These are phyloP conservation scores for Myxozyma neglecta DNA, from an alignment of 805 yeast species.

Conservation along the genomic window DNA sequence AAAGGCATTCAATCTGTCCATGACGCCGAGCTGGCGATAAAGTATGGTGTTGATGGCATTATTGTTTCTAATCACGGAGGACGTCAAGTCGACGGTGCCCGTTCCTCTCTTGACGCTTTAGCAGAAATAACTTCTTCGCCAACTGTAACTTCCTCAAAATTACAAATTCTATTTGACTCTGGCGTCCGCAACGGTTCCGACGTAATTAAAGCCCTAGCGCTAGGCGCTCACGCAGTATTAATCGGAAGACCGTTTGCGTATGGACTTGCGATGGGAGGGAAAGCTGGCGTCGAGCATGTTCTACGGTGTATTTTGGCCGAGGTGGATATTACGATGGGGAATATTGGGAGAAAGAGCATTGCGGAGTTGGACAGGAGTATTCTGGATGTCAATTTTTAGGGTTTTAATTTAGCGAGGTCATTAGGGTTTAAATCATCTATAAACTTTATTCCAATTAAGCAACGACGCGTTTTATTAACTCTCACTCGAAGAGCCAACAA, in stretches of 20 bases:
- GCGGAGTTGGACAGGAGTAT: conserved; percentile 9
- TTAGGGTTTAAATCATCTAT: too few relatives aligned
- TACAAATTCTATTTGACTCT: conserved; percentile 60
- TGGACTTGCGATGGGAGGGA: conserved; percentile 64
- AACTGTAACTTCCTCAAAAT: conserved; percentile 35
- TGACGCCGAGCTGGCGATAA: conserved; percentile 64
- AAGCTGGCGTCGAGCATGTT: conserved; percentile 51
- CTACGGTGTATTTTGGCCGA: conserved; percentile 29
- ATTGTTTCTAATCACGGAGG: conserved; percentile 82
- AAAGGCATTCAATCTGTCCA: conserved; percentile 74
- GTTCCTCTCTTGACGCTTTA: conserved; percentile 62
- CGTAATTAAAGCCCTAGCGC: conserved; percentile 57
- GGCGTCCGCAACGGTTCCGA: conserved; percentile 66
- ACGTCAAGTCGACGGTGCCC: conserved; percentile 57
- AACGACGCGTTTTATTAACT: background rate
- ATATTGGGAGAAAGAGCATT: conserved; percentile 17
- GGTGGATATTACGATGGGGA: conserved; percentile 27
- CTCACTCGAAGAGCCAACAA: background rate
- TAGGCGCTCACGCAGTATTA: conserved; percentile 63
- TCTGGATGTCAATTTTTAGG: background rate
- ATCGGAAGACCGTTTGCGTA: conserved; percentile 62
- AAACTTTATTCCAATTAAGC: background rate
- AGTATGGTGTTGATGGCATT: conserved; percentile 65
- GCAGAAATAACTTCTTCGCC: conserved; percentile 45
- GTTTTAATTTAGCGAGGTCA: too few relatives aligned